Evolutionary conservation across 2,329 filamentous ascomycete species (phyloP), one percentile per base, ranked within the genome.

Genomic region (Diaporthe longicolla): DNA sequence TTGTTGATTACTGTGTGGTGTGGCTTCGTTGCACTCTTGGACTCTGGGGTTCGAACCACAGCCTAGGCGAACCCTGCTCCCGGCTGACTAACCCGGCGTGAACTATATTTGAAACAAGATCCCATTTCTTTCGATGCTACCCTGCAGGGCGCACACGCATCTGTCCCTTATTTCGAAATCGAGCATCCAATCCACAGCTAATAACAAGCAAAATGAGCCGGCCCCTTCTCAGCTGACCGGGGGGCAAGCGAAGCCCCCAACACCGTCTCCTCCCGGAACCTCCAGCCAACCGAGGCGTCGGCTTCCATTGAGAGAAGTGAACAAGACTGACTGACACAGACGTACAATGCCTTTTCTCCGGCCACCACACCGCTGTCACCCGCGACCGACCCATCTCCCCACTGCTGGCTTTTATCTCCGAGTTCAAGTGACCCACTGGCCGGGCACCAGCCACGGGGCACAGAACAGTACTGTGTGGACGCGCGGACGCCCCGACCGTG

Each of bases 41-140:
- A 8, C 37, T 48, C 45, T 24, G 59, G 24, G 43, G 26, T 66
- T 59, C 37, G 57, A 70, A 74, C 69, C 66, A 61, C 70, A 32
- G 70, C 70, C 61, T 55, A 13, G 26, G 48, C 35, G 21, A 32
- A 37, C 73, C 71, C 65, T n/a, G 71, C 54, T 26, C 32, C 24
- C 37, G 17, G 71, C 48, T 73, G 71, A 75, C 71, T 75, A 68
- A 73, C 37, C 35, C 24, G 70, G 40, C 29, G 58, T 50, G 35
- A 58, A 43, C 70, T 75, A 69, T 73, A 75, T 75, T 72, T 75
- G 74, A 75, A 75, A 75, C 74, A 58, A 45, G 52, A 61, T 68
- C 58, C 74, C 71, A 73, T 75, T 71, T 75, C 71, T 71, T 54
- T 61, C 58, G 52, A 75, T 75, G 52, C 58, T 61, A 73, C 73